Base-by-base conservation (phyloP, 345 rosid genomes). In the Citrus glauca region DNA sequence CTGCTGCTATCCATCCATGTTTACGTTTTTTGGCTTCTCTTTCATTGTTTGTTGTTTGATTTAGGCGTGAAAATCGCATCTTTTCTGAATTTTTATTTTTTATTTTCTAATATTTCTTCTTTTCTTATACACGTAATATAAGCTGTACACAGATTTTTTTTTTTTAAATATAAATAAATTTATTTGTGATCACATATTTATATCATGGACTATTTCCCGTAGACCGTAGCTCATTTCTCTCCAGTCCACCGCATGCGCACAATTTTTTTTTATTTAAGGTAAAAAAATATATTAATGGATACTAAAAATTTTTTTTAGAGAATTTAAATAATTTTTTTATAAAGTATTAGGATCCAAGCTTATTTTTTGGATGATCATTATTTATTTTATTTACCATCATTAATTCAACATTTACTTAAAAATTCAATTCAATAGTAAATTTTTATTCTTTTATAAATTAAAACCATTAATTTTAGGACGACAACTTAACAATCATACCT, bases 11-110 rank as follows among this genome's bases (percentile, higher is more conserved):
- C 55, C 19, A 59, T 57, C 48, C 28, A 19, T 10, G 48, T 32
- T n/a, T 2, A 9, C n/a, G 9, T 70, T 17, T 35, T 33, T 33
- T 71, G 13, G 24, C 32, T 17, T 68, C 56, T 24, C 2, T n/a
- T 28, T 35, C 70, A 16, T 25, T 16, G 37, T 60, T 16, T 16
- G 76, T 71, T 60, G 67, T 53, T 60, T 25, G 8, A 53, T 8
- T 60, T 17, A 25, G 25, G 57, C 77, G 25, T 61, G 57, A 73
- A 73, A 73, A 38, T 61, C 37, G 77, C 68, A 73, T 40, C 68
- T 28, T 61, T 61, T 35, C 20, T 53, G 22, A 53, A 5, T 53
- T 53, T 53, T 53, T 53, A 2, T 17, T 53, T 17, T 53, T 53
- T 17, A 16, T 17, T 19, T 53, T 53, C 13, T 53, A 53, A 53